Percentiles rank a stretch among this genome's conserved stretches.
Conservation (phyloP, 495 filamentous ascomycete species). For the Aspergillus funiculosus region DNA sequence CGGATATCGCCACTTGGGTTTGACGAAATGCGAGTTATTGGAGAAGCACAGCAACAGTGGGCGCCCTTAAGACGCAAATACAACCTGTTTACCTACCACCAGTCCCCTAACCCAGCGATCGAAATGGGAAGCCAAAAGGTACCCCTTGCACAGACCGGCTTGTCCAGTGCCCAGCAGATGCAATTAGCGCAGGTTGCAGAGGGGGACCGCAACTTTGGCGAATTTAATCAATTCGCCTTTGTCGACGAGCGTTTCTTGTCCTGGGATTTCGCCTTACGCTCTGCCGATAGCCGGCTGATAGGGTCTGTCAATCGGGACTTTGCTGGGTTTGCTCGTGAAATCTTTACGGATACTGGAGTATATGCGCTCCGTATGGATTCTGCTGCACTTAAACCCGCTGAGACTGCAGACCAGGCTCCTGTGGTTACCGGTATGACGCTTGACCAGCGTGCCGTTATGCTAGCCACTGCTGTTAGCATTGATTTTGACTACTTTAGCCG, state of each 20-base stretch:
- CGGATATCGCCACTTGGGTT: conserved; percentile 48
- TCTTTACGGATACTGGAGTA: conserved; percentile 68
- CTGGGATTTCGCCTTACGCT: conserved; percentile 53
- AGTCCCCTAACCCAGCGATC: conserved; percentile 28
- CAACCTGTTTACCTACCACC: conserved; percentile 55
- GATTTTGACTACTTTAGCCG: conserved; percentile 73
- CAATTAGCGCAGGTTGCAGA: conserved; percentile 33
- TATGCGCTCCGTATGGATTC: conserved; percentile 67
- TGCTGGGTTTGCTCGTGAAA: conserved; percentile 60
- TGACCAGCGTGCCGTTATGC: conserved; percentile 66
- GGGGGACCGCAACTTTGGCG: conserved; percentile 29
- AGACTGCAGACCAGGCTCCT: conserved; percentile 21
- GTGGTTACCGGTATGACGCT: conserved; percentile 53
- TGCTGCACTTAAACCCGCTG: conserved; percentile 40
- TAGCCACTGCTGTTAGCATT: conserved; percentile 63
- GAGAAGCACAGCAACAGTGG: conserved; percentile 66
- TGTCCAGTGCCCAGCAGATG: conserved; percentile 46
- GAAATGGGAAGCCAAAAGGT: conserved; percentile 34
- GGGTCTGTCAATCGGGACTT: conserved; percentile 66
- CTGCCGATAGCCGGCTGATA: conserved; percentile 42
- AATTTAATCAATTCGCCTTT: conserved; percentile 59
- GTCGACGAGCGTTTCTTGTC: conserved; percentile 53
- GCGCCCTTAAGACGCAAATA: conserved; percentile 61
- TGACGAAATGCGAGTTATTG: conserved; percentile 58
- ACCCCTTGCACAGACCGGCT: conserved; percentile 40